A percentile compares a stretch with the other conserved stretches of the same genome.
Conservation (phyloP, 371 early-diverging fungal genomes). For the Zopfochytrium polystomum region DNA sequence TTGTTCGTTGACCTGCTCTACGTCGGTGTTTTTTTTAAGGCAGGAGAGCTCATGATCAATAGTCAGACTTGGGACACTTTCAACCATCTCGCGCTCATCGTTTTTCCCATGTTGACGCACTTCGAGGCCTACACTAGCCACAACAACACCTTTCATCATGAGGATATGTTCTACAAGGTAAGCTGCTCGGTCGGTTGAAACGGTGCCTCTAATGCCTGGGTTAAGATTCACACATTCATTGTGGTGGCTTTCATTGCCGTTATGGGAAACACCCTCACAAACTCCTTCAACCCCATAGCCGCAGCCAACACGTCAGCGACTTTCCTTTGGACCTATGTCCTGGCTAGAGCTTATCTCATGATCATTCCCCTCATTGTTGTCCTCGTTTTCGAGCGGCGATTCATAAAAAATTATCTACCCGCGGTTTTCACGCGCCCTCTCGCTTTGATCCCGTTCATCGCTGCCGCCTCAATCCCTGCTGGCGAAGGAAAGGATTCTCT, state of each 20-base stretch:
- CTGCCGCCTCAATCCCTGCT: too few relatives aligned
- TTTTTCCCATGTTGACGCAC: conserved; percentile 5
- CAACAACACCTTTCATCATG: conserved; percentile 19
- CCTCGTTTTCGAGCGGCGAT: background rate
- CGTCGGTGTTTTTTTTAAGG: conserved; percentile 21
- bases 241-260: conserved; percentile 4
- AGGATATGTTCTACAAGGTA: conserved; percentile 28
- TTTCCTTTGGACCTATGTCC: conserved; percentile 5
- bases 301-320: conserved; percentile 19
- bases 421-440: background rate
- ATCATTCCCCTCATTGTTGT: background rate
- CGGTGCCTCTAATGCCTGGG: too few relatives aligned
- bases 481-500: too few relatives aligned
- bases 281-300: conserved; percentile 14
- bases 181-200: too few relatives aligned
- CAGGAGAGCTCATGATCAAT: background rate
- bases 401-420: background rate
- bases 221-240: conserved; percentile 10
- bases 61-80: conserved; percentile 10
- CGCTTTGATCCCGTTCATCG: background rate
- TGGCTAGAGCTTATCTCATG: conserved; percentile 1
- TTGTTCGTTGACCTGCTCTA: conserved; percentile 33
- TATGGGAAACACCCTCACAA: conserved; percentile 13
- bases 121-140: conserved; percentile 13
- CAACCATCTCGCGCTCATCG: conserved; percentile 7